These are phyloP conservation scores for Gautieria morchelliformis DNA, from an alignment of 768 basidiomycete species.

Conservation along the genomic window DNA sequence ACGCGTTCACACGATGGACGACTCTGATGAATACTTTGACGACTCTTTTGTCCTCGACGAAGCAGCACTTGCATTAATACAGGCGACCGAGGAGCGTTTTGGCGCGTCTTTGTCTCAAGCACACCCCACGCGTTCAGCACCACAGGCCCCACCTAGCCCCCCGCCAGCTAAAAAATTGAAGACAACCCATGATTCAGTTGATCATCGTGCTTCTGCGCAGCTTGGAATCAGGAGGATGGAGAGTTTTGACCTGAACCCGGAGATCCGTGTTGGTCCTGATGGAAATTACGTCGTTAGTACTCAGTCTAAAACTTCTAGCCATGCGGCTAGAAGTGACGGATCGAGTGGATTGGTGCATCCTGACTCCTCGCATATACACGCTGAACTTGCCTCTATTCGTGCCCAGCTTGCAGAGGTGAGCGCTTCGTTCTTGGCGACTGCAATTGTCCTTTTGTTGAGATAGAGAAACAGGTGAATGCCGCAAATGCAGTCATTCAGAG, in stretches of 20 bases:
- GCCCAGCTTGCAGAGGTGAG: constrained; percentile 28
- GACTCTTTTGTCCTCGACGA: constrained; percentile 61
- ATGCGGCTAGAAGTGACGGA: not conserved
- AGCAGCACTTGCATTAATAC: constrained; percentile 48
- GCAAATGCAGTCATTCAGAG: constrained; percentile 38
- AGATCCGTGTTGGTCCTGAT: constrained; percentile 50
- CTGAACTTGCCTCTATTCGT: not conserved
- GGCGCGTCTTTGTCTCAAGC: constrained; percentile 8
- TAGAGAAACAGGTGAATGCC: constrained; percentile 35
- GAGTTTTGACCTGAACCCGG: constrained; percentile 46
- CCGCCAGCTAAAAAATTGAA: constrained; percentile 50
- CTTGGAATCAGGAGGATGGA: not conserved
- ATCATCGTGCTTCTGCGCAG: constrained; percentile 8
- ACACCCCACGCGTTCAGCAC: not conserved
- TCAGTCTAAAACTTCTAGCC: not conserved
- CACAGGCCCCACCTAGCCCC: not conserved
- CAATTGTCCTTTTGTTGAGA: not conserved
- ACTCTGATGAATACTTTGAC: constrained; percentile 51
- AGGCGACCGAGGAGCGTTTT: constrained; percentile 42
- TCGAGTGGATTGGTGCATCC: not conserved
- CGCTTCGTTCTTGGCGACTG: not conserved
- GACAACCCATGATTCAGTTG: constrained; percentile 29
- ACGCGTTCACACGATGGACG: not conserved
- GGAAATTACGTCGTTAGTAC: constrained; percentile 36
- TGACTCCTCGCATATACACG: not conserved